These are phyloP conservation scores for Artomyces pyxidatus DNA, from an alignment of 768 basidiomycete genomes.

Conservation along the genomic window DNA sequence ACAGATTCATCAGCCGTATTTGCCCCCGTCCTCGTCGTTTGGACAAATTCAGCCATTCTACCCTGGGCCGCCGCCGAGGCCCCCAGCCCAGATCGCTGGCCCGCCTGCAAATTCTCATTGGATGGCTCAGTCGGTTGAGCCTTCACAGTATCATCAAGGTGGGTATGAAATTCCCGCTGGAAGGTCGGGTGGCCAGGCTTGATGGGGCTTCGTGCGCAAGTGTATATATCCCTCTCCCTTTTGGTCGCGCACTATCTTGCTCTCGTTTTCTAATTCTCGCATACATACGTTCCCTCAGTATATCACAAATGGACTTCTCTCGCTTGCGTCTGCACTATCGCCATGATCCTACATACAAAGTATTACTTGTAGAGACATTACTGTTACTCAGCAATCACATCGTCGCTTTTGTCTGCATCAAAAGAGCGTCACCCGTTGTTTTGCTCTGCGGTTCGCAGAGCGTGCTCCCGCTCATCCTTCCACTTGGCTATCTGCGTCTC, in stretches of 20 bases:
- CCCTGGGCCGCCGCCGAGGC: conserved; percentile 23
- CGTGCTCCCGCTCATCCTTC: conserved; percentile 40
- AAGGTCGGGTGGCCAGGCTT: not conserved
- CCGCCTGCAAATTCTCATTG: conserved; percentile 11
- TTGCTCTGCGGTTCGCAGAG: not conserved
- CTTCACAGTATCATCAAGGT: conserved; percentile 10
- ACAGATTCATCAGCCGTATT: conserved; percentile 12
- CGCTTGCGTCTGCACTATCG: not conserved
- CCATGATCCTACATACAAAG: too few species aligned
- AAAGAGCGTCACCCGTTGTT: not conserved
- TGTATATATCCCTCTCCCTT: too few species aligned
- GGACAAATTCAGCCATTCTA: conserved; percentile 18
- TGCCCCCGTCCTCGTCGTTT: conserved; percentile 18
- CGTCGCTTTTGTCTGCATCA: not conserved
- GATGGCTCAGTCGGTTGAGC: conserved; percentile 3
- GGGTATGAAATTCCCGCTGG: conserved; percentile 11
- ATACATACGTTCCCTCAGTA: not conserved
- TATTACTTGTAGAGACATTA: not conserved
- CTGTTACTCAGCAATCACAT: not conserved
- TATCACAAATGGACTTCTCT: not conserved
- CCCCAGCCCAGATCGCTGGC: conserved; percentile 14
- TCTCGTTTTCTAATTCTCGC: too few species aligned
- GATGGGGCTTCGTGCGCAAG: not conserved
- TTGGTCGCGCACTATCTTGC: too few species aligned
- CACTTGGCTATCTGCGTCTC: conserved; percentile 81